Conservation (phyloP, 352 stramenopile genomes). For the Globisporangium heterothallicum region DNA sequence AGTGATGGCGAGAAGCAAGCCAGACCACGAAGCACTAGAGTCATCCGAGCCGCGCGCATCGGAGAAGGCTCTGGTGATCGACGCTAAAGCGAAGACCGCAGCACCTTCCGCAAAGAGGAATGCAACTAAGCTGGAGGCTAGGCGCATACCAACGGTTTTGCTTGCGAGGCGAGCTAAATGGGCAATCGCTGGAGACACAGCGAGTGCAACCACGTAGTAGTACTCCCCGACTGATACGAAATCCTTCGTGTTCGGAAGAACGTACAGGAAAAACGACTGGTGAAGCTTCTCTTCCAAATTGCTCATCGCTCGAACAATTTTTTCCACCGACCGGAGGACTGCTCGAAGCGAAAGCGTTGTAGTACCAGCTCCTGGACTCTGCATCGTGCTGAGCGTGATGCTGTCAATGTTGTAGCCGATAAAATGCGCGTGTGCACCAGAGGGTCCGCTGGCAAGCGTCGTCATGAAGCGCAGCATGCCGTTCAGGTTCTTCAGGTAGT, state of each 20-base stretch:
- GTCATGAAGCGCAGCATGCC: constrained; percentile 84
- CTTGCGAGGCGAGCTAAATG: constrained; percentile 47
- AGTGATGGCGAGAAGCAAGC: constrained; percentile 20
- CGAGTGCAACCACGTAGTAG: constrained; percentile 71
- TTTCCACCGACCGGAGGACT: constrained; percentile 51
- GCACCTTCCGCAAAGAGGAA: constrained; percentile 34
- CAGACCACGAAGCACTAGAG: constrained; percentile 16
- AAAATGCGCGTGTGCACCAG: constrained; percentile 67
- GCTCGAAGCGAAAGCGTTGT: constrained; percentile 25
- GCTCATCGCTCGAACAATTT: constrained; percentile 72
- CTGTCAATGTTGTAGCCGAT: constrained; percentile 86
- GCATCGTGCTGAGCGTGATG: constrained; percentile 50
- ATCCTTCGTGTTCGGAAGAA: constrained; percentile 58
- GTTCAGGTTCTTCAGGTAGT: constrained; percentile 50
- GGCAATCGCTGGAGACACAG: constrained; percentile 58
- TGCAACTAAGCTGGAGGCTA: constrained; percentile 43
- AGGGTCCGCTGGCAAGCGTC: constrained; percentile 52
- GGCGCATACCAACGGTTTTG: constrained; percentile 50
- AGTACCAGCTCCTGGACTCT: constrained; percentile 15
- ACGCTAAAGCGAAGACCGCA: constrained; percentile 17
- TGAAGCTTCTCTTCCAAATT: constrained; percentile 88
- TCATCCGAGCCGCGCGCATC: not conserved
- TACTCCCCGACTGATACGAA: constrained; percentile 89
- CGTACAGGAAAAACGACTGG: constrained; percentile 86
- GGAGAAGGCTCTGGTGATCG: constrained; percentile 5